Evolutionary conservation across 495 filamentous ascomycete genomes (phyloP), one percentile per base, ranked within the genome.

Genomic region (Sordaria brevicollis): DNA sequence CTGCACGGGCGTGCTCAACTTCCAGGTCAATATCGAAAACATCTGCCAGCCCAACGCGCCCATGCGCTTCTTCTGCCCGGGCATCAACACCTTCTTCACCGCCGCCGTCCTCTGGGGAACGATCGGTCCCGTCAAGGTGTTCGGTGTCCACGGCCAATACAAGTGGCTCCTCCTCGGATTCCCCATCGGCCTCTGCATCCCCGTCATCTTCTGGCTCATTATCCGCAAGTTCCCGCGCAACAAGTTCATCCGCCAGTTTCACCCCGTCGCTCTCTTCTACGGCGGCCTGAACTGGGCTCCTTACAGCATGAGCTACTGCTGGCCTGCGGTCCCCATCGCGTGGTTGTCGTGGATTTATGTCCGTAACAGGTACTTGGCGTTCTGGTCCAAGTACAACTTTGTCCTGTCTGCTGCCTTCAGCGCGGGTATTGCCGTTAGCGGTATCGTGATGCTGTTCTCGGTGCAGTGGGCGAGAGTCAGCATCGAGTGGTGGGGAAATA

Each of bases 341-440:
- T 78, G 74, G 34, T 70, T 81, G 62, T 76, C 74, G 31, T 83
- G 81, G 81, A 35, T 81, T 68, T 81, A 72, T 35, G 35, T 83
- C 11, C 79, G 78, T 65, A 74, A 73, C 54, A 69, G 79, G 35
- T 82, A 72, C 67, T 39, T 81, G 39, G 77, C 69, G 10, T 71
- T 83, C 62, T 82, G 81, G 81, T 79, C 79, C 25, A 83, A 83
- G 79, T 83, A 82, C 73, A 82, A 82, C 74, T 83, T 79, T 41
- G 77, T 82, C 17, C 72, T 78, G 19, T 82, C 79, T 0, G 81
- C 81, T 0, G 76, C 78, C 17, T 79, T 79, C 11, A 77, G 74
- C 11, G 75, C 73, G 69, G 81, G 77, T 39, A 77, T 83, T 37
- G 81, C 81, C 17, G 72, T 83, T 34, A 74, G 75, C 8, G 81